Base-by-base conservation (phyloP, 257 asterid species). In the Solanum lignicaule region DNA sequence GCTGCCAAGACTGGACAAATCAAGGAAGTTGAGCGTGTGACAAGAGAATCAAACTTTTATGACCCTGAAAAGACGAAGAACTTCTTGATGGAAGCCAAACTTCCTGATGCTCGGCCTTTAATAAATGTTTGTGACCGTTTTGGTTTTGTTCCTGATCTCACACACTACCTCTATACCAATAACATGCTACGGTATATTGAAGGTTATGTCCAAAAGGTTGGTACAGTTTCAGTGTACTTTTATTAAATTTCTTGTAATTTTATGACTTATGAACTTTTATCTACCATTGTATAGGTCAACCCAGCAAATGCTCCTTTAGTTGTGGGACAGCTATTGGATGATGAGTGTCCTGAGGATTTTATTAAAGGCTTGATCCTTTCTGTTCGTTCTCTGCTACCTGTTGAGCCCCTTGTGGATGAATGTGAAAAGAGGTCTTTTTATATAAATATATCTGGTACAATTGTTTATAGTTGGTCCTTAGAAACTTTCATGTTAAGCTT, bases 1-100 rank as follows among this genome's bases (percentile, higher is more conserved):
- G 99, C 99, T 93, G 98, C 99, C 16, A 97, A 96, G 94, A 97
- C 99, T 38, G 99, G 99, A 62, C 99, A 97, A 91, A 97, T 97
- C 39, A 97, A 97, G 93, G 99, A 97, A 89, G 99, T 97, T 66
- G 99, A 97, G 93, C 99, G 99, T 21, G 99, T 96, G 48, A 97
- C 99, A 3, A 93, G 99, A 90, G 99, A 97, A 92, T 97, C 99
- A 48, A 94, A 97, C 90, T 97, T 96, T 92, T 97, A 96, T 90
- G 98, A 97, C 89, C 93, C 99, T 58, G 99, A 96, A 86, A 97
- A 96, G 93, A 96, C 99, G 2, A 97, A 96, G 91, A 97, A 95
- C 92, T 97, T 97, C 92, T 90, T 97, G 90, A 97, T 96, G 99
- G 99, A 96, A 90, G 98, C 99, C 82, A 96, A 97, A 88, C 99